Percentiles rank a stretch among this genome's conserved stretches.
Conservation (phyloP, 2,329 filamentous ascomycete genomes). For the Colletotrichum sublineola region DNA sequence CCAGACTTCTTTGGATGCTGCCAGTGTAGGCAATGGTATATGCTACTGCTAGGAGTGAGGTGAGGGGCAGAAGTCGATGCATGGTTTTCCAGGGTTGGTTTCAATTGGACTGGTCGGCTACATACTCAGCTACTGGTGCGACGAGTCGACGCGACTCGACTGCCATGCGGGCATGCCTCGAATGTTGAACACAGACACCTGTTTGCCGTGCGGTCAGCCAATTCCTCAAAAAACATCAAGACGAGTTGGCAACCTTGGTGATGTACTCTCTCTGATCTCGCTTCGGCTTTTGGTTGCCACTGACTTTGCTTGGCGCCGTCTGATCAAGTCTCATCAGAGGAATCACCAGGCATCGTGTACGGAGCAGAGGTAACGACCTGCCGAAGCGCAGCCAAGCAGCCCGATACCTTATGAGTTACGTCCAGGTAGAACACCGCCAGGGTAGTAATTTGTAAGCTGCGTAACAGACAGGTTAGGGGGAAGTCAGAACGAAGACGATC, state of each 20-base stretch:
- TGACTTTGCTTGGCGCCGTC: constrained; percentile 25
- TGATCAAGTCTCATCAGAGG: constrained; percentile 25
- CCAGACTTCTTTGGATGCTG: background rate
- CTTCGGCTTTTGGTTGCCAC: constrained; percentile 4
- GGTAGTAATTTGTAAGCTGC: background rate
- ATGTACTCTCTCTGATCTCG: constrained; percentile 1
- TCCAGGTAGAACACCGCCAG: background rate
- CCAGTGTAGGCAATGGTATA: background rate
- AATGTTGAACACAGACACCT: background rate
- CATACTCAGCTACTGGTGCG: background rate
- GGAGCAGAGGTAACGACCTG: background rate
- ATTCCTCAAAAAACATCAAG: constrained; percentile 20
- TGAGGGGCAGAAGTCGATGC: background rate
- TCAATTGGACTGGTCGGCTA: background rate
- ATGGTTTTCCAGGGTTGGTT: background rate
- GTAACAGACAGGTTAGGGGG: background rate
- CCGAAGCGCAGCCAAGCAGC: background rate
- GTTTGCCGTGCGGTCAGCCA: constrained; percentile 1
- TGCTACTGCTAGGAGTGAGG: background rate
- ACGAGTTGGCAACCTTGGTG: constrained; percentile 6
- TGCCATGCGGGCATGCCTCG: constrained; percentile 25
- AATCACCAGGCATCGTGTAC: background rate
- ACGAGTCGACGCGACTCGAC: background rate
- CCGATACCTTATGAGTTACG: background rate
- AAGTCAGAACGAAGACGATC: background rate